Percentiles rank a stretch among this genome's conserved stretches.
Evolutionary conservation across 1,284 basidiomycete species (phyloP).

Genomic region (Cutaneotrichosporon cavernicola): DNA sequence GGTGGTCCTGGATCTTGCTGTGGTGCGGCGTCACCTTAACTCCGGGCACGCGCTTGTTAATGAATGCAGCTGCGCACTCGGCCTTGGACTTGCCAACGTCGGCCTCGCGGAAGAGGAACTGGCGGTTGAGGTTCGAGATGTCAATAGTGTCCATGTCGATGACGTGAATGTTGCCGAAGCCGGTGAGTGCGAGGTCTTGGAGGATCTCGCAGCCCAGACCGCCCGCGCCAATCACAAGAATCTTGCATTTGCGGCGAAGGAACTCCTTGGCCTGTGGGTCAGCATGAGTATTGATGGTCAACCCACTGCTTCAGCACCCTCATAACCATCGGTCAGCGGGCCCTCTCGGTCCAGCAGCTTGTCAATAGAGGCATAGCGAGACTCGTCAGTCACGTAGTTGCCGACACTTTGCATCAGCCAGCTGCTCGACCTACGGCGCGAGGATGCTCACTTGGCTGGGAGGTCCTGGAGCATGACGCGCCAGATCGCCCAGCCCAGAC

Average conservation of each 20-base stretch:
- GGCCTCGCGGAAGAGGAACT: slow-evolving; percentile 82
- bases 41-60: slow-evolving; percentile 92
- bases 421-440: background rate
- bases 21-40: slow-evolving; percentile 94
- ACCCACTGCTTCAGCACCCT: slow-evolving; percentile 36
- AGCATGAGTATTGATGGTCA: background rate
- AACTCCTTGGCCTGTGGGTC: slow-evolving; percentile 75
- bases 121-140: slow-evolving; percentile 96
- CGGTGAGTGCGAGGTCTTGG: slow-evolving; percentile 83
- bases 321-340: slow-evolving; percentile 46
- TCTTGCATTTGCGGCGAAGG: slow-evolving; percentile 77
- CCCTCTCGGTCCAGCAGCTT: slow-evolving; percentile 47
- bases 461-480: slow-evolving; percentile 53
- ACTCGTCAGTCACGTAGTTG: slow-evolving; percentile 31
- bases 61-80: slow-evolving; percentile 86
- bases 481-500: slow-evolving; percentile 56
- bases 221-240: slow-evolving; percentile 95
- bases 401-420: slow-evolving; percentile 21
- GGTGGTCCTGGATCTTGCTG: slow-evolving; percentile 98
- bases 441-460: slow-evolving; percentile 22
- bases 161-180: slow-evolving; percentile 97
- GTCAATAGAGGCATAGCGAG: slow-evolving; percentile 41
- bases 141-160: slow-evolving; percentile 99
- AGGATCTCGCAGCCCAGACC: slow-evolving; percentile 94
- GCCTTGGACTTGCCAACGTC: slow-evolving; percentile 97